Evolutionary conservation across 2,329 filamentous ascomycete species (phyloP).

Genomic region (Fusarium humuli): DNA sequence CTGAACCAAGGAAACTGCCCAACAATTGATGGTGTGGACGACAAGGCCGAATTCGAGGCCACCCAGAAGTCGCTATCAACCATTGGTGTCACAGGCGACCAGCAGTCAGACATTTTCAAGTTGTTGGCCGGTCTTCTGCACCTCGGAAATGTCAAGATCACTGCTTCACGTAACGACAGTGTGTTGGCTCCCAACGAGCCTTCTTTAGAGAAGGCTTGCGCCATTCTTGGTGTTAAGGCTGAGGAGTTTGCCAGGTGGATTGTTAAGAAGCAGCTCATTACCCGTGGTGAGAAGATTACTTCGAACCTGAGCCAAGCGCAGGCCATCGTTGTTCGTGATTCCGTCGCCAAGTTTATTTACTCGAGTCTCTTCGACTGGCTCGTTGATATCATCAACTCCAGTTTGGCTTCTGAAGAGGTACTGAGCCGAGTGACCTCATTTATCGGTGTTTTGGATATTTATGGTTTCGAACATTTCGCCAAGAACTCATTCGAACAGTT

Average conservation of each 20-base stretch:
- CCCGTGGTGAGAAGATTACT: slow-evolving; percentile 95
- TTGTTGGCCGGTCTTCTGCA: slow-evolving; percentile 91
- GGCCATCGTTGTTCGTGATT: slow-evolving; percentile 93
- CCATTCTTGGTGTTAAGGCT: slow-evolving; percentile 87
- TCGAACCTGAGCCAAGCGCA: slow-evolving; percentile 95
- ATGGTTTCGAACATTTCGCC: slow-evolving; percentile 98
- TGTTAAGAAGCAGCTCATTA: slow-evolving; percentile 98
- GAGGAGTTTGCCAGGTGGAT: slow-evolving; percentile 96
- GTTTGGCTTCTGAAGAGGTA: slow-evolving; percentile 89
- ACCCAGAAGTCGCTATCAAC: slow-evolving; percentile 88
- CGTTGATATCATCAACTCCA: slow-evolving; percentile 94
- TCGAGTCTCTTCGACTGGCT: slow-evolving; percentile 99
- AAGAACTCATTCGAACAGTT: slow-evolving; percentile 99
- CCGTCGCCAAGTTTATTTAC: slow-evolving; percentile 98
- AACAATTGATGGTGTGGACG: slow-evolving; percentile 92
- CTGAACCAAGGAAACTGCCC: slow-evolving; percentile 94
- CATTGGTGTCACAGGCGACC: slow-evolving; percentile 80
- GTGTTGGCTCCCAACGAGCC: slow-evolving; percentile 84
- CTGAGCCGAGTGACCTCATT: slow-evolving; percentile 85
- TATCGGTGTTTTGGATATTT: slow-evolving; percentile 99
- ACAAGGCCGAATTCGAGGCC: slow-evolving; percentile 91
- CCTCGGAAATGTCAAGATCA: slow-evolving; percentile 96
- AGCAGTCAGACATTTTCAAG: slow-evolving; percentile 89
- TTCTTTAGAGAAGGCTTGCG: slow-evolving; percentile 82
- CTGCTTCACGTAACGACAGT: slow-evolving; percentile 88